phyloP scores from a whole-genome alignment of 2,329 filamentous ascomycete species.

The Cryphonectria naterciae region DNA sequence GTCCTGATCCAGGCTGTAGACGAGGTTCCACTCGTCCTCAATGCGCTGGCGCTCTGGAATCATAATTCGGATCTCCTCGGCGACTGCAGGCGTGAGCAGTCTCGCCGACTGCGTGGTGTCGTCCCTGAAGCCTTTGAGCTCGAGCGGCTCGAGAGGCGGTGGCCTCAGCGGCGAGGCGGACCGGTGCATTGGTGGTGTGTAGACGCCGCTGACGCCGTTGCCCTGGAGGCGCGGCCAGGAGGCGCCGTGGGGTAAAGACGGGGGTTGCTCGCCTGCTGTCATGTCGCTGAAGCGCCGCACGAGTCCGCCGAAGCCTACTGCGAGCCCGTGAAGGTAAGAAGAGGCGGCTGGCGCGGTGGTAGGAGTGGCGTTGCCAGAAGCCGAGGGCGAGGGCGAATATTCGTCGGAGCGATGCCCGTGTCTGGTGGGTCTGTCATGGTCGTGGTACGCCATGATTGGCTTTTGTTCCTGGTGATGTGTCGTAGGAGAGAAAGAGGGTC shows the following conservation, averaged over 20 bases:
- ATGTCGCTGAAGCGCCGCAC: constrained; percentile 67
- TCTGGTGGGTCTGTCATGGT: constrained; percentile 22
- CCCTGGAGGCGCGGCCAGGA: constrained; percentile 35
- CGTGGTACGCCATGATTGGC: constrained; percentile 26
- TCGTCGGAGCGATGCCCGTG: constrained; percentile 24
- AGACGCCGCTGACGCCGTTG: constrained; percentile 61
- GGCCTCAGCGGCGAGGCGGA: constrained; percentile 81
- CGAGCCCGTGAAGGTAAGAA: constrained; percentile 38
- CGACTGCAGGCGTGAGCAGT: constrained; percentile 73
- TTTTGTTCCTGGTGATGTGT: neutral
- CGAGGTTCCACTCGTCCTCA: constrained; percentile 81
- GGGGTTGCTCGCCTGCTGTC: constrained; percentile 32
- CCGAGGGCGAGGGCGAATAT: constrained; percentile 32
- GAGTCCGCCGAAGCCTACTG: constrained; percentile 61
- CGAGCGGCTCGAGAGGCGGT: constrained; percentile 82
- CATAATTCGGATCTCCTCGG: constrained; percentile 90
- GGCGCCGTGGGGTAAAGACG: constrained; percentile 21
- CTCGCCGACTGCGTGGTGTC: constrained; percentile 63
- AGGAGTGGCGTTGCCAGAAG: constrained; percentile 37
- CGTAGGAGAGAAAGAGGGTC: neutral
- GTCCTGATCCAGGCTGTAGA: constrained; percentile 90
- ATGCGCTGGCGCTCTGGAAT: constrained; percentile 86
- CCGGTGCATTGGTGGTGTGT: constrained; percentile 60
- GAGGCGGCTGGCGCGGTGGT: constrained; percentile 36
- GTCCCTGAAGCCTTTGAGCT: constrained; percentile 67